These are phyloP conservation scores for Tulasnella sp. DNA, from an alignment of 768 basidiomycete genomes.

Conservation along the genomic window DNA sequence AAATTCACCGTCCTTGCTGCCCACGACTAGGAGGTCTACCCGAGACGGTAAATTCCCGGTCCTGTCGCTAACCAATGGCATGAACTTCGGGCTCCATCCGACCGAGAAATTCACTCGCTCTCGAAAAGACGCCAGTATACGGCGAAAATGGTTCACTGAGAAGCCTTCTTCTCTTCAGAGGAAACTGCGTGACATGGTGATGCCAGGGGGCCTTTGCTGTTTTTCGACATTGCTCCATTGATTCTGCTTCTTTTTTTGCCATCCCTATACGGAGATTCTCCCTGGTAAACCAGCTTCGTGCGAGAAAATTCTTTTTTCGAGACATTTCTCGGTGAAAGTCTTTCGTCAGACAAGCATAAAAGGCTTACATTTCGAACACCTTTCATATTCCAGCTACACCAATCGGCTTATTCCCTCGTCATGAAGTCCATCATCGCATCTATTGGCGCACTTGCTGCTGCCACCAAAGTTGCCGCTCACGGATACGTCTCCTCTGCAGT, in stretches of 20 bases:
- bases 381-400: not conserved
- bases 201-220: not conserved
- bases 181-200: not conserved
- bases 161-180: not conserved
- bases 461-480: conserved; percentile 35
- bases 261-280: not conserved
- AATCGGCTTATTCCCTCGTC: not conserved
- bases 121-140: not conserved
- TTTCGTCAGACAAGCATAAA: not conserved
- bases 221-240: not conserved
- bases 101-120: not conserved
- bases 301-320: not conserved
- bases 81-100: not conserved
- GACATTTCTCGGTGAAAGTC: not conserved
- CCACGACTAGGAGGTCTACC: not conserved
- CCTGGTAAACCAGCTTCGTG: not conserved
- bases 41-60: not conserved
- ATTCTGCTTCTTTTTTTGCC: not conserved
- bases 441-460: conserved; percentile 13
- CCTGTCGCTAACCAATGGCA: conserved; percentile 2
- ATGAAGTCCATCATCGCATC: conserved; percentile 15
- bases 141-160: conserved; percentile 7
- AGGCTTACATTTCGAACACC: not conserved
- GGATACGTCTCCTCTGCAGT: conserved; percentile 43
- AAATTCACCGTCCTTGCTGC: not conserved